phyloP scores from a whole-genome alignment of 805 yeast genomes.

The Candida ascalaphidarum region DNA sequence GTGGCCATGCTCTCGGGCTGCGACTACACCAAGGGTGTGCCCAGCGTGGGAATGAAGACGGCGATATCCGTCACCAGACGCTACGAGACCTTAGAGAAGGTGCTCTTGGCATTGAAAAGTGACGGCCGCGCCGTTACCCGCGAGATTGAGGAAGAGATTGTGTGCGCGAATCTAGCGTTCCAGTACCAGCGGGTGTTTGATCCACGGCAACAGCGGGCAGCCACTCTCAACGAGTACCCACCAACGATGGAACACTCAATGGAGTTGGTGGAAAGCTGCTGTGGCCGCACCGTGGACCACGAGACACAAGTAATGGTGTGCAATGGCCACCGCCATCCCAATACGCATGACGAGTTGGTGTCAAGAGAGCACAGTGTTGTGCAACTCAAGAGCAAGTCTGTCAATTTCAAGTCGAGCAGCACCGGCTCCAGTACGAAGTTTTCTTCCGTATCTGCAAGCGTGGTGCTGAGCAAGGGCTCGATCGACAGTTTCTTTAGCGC shows the following conservation, averaged over 20 bases:
- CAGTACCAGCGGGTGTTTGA: conserved; percentile 80
- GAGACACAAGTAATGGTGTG: conserved; percentile 51
- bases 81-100: conserved; percentile 43
- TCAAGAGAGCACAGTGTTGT: conserved; percentile 38
- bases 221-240: conserved; percentile 53
- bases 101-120: conserved; percentile 46
- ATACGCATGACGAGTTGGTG: conserved; percentile 36
- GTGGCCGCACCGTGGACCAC: conserved; percentile 37
- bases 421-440: no score
- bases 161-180: conserved; percentile 70
- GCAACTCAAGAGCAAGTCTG: conserved; percentile 6
- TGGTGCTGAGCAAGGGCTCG: no score
- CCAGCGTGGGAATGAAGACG: conserved; percentile 70
- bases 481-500: no score
- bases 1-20: conserved; percentile 93
- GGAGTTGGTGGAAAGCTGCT: conserved; percentile 34
- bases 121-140: conserved; percentile 57
- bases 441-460: no score
- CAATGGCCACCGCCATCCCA: conserved; percentile 60
- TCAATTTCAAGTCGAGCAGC: background rate
- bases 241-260: conserved; percentile 29
- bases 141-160: conserved; percentile 51
- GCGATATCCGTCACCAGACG: conserved; percentile 57
- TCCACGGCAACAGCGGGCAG: conserved; percentile 42
- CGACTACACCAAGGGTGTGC: conserved; percentile 85